Conservation (phyloP, 2,329 filamentous ascomycete species). For the Thelonectria discophora region DNA sequence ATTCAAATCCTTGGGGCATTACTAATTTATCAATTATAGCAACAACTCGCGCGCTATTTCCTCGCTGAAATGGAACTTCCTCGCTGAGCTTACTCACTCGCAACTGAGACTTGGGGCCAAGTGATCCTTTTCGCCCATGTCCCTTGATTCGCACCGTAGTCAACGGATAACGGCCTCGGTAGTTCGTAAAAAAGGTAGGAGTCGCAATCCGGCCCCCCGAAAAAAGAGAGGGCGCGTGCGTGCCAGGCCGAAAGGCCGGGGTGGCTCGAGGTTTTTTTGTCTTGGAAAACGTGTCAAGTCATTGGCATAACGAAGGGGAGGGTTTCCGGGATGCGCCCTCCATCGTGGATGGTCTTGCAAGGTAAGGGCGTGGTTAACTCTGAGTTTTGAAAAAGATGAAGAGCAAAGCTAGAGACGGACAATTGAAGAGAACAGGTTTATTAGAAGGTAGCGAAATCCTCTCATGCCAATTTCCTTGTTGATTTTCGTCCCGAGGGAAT, state of each 20-base stretch:
- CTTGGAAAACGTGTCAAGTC: conserved; percentile 17
- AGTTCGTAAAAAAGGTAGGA: conserved; percentile 33
- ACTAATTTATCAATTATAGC: too few species aligned
- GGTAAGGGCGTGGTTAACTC: conserved; percentile 4
- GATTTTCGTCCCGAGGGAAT: too few species aligned
- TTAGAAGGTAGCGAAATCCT: too few species aligned
- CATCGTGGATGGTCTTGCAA: conserved; percentile 11
- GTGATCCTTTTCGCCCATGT: not conserved
- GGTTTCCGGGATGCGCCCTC: conserved; percentile 11
- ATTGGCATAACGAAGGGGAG: not conserved
- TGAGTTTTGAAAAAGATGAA: not conserved
- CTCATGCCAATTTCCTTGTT: too few species aligned
- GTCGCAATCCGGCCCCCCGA: not conserved
- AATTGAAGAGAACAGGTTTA: too few species aligned
- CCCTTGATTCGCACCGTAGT: too few species aligned
- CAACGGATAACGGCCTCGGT: conserved; percentile 29
- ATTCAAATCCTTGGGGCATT: too few species aligned
- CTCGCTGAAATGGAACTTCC: too few species aligned
- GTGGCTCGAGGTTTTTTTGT: conserved; percentile 18
- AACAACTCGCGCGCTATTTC: too few species aligned
- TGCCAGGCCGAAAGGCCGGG: not conserved
- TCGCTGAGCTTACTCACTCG: too few species aligned
- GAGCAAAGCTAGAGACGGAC: too few species aligned
- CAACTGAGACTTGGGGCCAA: too few species aligned
- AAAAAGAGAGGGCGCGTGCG: conserved; percentile 6